Conservation (phyloP, 441 rosid genomes). For the Erodium texanum region DNA sequence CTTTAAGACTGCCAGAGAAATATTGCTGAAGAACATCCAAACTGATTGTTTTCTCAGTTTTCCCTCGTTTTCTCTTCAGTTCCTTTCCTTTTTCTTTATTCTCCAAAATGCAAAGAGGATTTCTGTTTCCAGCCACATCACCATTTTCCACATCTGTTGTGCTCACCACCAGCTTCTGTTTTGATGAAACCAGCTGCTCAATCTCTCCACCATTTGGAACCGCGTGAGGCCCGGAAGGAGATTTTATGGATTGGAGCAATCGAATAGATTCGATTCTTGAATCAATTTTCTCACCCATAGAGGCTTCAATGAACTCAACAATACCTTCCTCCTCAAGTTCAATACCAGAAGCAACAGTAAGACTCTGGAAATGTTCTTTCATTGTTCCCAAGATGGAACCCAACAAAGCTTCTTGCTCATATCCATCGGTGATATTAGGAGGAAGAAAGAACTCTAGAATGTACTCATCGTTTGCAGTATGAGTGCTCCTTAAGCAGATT, state of each 20-base stretch:
- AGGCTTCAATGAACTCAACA: conserved; percentile 56
- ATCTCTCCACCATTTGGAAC: conserved; percentile 24
- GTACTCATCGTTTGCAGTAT: conserved; percentile 75
- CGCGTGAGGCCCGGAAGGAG: conserved; percentile 23
- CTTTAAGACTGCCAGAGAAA: conserved; percentile 87
- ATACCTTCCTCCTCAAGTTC: conserved; percentile 43
- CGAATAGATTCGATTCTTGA: conserved; percentile 37
- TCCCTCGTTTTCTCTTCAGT: conserved; percentile 65
- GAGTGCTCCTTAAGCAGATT: conserved; percentile 59
- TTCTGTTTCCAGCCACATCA: conserved; percentile 24
- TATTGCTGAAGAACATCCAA: conserved; percentile 81
- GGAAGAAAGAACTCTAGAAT: conserved; percentile 82
- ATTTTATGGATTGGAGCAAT: conserved; percentile 24
- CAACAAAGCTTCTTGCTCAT: conserved; percentile 48
- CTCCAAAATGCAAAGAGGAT: conserved; percentile 21
- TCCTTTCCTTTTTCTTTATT: conserved; percentile 39
- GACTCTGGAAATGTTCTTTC: conserved; percentile 70
- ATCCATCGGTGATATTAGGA: conserved; percentile 27
- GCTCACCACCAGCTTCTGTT: conserved; percentile 21
- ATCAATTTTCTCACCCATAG: conserved; percentile 35
- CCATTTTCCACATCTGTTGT: no score
- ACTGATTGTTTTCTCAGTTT: conserved; percentile 81
- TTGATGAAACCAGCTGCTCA: conserved; percentile 25
- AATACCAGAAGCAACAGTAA: conserved; percentile 64
- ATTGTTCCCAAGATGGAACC: conserved; percentile 61